A percentile compares a stretch with the other conserved stretches of the same genome.
Evolutionary conservation across 192 early-diverging fungal species (phyloP).

Genomic region (Coemansia furcata): DNA sequence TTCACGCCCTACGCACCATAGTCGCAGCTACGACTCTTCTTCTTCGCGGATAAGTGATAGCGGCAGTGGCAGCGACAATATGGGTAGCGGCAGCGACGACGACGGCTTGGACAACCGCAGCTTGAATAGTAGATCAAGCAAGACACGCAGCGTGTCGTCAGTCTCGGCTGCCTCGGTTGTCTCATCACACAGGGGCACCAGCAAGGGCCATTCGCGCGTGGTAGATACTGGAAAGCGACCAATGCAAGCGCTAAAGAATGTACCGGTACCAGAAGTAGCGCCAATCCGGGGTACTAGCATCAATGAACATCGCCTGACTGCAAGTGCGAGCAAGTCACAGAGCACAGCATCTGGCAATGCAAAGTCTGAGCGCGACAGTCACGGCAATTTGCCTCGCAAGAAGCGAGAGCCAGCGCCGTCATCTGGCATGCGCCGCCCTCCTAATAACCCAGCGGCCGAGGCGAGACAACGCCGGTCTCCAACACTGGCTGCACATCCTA

Average conservation of each 20-base stretch:
- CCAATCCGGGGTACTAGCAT: neutral
- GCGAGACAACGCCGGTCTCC: conserved; percentile 7
- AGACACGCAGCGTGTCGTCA: conserved; percentile 8
- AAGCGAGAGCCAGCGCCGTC: neutral
- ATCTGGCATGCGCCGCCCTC: conserved; percentile 1
- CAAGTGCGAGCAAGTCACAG: neutral
- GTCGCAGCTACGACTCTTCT: conserved; percentile 12
- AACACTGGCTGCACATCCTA: neutral
- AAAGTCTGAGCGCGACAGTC: neutral
- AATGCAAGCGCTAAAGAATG: neutral
- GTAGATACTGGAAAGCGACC: neutral
- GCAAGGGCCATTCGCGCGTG: neutral
- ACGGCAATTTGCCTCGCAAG: neutral
- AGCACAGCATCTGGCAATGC: neutral
- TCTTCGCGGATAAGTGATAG: neutral
- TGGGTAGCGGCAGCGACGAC: neutral
- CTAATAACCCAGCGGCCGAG: neutral
- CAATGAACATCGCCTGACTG: neutral
- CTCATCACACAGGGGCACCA: neutral
- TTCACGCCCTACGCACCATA: conserved; percentile 5
- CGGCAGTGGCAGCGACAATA: conserved; percentile 13
- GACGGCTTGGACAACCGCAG: neutral
- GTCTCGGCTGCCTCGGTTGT: neutral
- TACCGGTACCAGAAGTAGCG: neutral
- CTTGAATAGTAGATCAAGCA: conserved; percentile 4